These are phyloP conservation scores for Psilocybe subaeruginosa DNA, from an alignment of 768 basidiomycete species.

Conservation along the genomic window DNA sequence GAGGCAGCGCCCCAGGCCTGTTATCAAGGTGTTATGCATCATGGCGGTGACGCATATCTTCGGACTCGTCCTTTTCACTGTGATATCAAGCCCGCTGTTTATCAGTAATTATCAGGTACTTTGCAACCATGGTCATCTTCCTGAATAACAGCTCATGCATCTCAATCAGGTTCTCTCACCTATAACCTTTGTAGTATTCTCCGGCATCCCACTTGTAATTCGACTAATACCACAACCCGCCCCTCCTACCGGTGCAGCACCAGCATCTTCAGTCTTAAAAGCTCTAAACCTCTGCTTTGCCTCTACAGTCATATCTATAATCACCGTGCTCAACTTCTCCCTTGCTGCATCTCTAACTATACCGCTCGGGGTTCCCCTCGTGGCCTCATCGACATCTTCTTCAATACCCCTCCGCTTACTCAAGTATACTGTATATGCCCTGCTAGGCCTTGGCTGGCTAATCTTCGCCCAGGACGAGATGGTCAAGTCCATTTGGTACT, in stretches of 20 bases:
- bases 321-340: conserved; percentile 91
- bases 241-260: conserved; percentile 30
- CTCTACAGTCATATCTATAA: conserved; percentile 84
- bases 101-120: conserved; percentile 27
- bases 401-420: conserved; percentile 24
- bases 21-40: conserved; percentile 54
- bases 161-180: conserved; percentile 24
- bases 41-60: conserved; percentile 58
- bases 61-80: conserved; percentile 54
- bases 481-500: conserved; percentile 64
- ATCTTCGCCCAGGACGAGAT: conserved; percentile 47
- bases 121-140: not conserved
- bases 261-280: conserved; percentile 58
- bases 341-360: conserved; percentile 76
- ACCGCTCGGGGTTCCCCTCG: conserved; percentile 67
- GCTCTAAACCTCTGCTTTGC: conserved; percentile 80
- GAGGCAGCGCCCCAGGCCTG: conserved; percentile 54
- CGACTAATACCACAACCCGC: not conserved
- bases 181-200: conserved; percentile 31
- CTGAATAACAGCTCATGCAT: not conserved
- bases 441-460: conserved; percentile 65
- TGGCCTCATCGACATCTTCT: conserved; percentile 39
- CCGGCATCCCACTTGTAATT: conserved; percentile 32
- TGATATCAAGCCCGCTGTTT: conserved; percentile 49
- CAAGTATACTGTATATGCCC: conserved; percentile 41